These are phyloP conservation scores for Collybia mongolica DNA, from an alignment of 768 basidiomycete genomes.

Conservation along the genomic window DNA sequence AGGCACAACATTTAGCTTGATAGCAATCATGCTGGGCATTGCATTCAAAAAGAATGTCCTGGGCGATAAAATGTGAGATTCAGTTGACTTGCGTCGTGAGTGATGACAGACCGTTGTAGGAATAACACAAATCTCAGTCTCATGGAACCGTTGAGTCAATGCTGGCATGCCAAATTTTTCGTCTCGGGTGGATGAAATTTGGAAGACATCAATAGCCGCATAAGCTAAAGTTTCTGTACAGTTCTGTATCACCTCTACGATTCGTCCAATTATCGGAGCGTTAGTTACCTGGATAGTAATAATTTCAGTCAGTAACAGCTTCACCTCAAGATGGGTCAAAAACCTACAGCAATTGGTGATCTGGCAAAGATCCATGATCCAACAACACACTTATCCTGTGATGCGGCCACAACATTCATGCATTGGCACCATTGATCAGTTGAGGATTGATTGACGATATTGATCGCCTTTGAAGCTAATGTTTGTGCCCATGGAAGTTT, in stretches of 20 bases:
- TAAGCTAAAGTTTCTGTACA: not conserved
- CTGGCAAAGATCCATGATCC: slow-evolving; percentile 23
- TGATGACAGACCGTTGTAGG: slow-evolving; percentile 11
- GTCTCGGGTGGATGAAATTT: slow-evolving; percentile 12
- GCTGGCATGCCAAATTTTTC: slow-evolving; percentile 20
- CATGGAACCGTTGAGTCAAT: slow-evolving; percentile 11
- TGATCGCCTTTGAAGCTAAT: slow-evolving; percentile 12
- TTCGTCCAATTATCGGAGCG: slow-evolving; percentile 11
- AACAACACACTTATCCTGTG: slow-evolving; percentile 17
- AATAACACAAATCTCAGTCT: slow-evolving; percentile 8
- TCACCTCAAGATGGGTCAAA: too few species aligned
- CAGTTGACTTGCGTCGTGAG: too few species aligned
- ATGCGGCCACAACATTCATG: slow-evolving; percentile 12
- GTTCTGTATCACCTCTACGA: slow-evolving; percentile 18
- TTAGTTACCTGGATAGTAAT: not conserved
- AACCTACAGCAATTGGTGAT: slow-evolving; percentile 13
- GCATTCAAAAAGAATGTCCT: slow-evolving; percentile 14
- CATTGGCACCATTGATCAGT: slow-evolving; percentile 12
- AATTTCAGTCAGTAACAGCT: not conserved
- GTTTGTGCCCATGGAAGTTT: slow-evolving; percentile 10
- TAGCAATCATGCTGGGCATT: slow-evolving; percentile 23
- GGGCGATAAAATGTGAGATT: slow-evolving; percentile 4
- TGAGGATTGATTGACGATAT: not conserved
- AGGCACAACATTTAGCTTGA: slow-evolving; percentile 12
- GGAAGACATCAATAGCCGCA: slow-evolving; percentile 16